Evolutionary conservation across 192 early-diverging fungal genomes (phyloP).

Genomic region (Cetraspora pellucida): DNA sequence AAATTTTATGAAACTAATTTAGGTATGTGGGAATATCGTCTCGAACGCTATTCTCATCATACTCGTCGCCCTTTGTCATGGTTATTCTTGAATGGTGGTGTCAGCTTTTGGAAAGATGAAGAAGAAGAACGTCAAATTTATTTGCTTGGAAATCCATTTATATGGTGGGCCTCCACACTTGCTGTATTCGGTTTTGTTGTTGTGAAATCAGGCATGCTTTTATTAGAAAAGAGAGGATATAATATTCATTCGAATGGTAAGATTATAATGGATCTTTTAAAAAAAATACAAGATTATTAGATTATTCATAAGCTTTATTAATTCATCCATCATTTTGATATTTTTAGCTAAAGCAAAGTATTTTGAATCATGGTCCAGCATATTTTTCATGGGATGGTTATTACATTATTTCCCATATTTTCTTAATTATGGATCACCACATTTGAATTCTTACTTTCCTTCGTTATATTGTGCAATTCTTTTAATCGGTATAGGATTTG

Average conservation of each 20-base stretch:
- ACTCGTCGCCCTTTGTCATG: constrained; percentile 83
- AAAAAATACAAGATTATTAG: too few species aligned
- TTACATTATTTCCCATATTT: constrained; percentile 89
- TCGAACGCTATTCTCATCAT: constrained; percentile 83
- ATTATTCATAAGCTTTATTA: too few species aligned
- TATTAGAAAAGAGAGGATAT: constrained; percentile 62
- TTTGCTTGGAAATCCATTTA: constrained; percentile 85
- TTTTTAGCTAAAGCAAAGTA: constrained; percentile 41
- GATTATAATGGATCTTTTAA: too few species aligned
- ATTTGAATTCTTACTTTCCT: constrained; percentile 93
- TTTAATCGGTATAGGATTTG: constrained; percentile 68
- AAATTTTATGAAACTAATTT: constrained; percentile 88
- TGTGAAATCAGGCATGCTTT: constrained; percentile 53
- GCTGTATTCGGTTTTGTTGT: constrained; percentile 63
- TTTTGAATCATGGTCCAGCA: constrained; percentile 62
- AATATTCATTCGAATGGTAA: constrained; percentile 37
- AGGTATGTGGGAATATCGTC: constrained; percentile 91
- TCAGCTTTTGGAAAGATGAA: constrained; percentile 80
- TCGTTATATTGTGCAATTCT: constrained; percentile 88
- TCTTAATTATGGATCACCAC: constrained; percentile 85
- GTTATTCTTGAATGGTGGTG: constrained; percentile 83
- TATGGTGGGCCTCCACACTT: constrained; percentile 75
- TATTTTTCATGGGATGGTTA: constrained; percentile 76
- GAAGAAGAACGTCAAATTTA: constrained; percentile 70
- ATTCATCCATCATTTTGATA: too few species aligned